phyloP scores from a whole-genome alignment of 768 basidiomycete species.

The Boletus rubescentipes region DNA sequence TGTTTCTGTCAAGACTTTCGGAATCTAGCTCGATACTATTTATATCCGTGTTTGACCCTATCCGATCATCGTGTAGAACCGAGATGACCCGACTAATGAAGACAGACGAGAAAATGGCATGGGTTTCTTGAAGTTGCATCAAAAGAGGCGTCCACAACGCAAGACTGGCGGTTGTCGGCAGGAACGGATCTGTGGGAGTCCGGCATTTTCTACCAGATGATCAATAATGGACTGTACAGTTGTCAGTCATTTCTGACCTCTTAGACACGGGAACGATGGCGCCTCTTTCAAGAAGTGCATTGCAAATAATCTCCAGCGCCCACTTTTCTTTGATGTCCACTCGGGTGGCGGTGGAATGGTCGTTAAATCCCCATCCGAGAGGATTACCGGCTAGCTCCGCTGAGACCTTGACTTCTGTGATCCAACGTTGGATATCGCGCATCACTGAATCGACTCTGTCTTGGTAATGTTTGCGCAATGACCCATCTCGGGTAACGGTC shows the following conservation, averaged over 20 bases:
- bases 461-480: slow-evolving; percentile 51
- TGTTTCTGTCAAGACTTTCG: slow-evolving; percentile 30
- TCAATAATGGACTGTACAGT: neutral
- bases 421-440: slow-evolving; percentile 74
- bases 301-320: slow-evolving; percentile 68
- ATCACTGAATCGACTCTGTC: slow-evolving; percentile 48
- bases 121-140: slow-evolving; percentile 52
- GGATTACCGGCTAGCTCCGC: slow-evolving; percentile 48
- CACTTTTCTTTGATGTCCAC: slow-evolving; percentile 58
- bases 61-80: slow-evolving; percentile 27
- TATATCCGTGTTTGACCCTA: slow-evolving; percentile 9
- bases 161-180: slow-evolving; percentile 52
- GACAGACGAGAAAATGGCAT: slow-evolving; percentile 51
- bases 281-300: slow-evolving; percentile 66
- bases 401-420: slow-evolving; percentile 68
- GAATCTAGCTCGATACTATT: slow-evolving; percentile 19
- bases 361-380: slow-evolving; percentile 44
- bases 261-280: slow-evolving; percentile 79
- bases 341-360: slow-evolving; percentile 33
- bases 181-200: slow-evolving; percentile 40
- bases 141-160: slow-evolving; percentile 68
- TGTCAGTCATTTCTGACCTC: slow-evolving; percentile 51
- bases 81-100: slow-evolving; percentile 49
- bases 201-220: slow-evolving; percentile 51
- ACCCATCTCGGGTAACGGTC: slow-evolving; percentile 59